These are phyloP conservation scores for Penicillium longicatenatum DNA, from an alignment of 495 filamentous ascomycete species.

Conservation along the genomic window DNA sequence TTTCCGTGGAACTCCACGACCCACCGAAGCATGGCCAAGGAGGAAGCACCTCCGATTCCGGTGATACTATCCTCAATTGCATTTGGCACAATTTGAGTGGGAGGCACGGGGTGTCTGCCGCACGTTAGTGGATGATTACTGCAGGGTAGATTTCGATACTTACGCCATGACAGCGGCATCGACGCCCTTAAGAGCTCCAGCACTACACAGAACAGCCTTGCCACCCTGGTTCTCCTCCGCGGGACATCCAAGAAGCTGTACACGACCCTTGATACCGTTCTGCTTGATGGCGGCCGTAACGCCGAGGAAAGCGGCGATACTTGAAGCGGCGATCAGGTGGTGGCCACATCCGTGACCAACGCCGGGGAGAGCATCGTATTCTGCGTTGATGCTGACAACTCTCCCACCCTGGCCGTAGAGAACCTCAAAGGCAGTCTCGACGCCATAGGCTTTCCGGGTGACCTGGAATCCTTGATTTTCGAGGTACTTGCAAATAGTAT, in stretches of 20 bases:
- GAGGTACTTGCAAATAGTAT: conserved; percentile 50
- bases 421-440: conserved; percentile 59
- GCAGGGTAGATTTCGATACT: conserved; percentile 26
- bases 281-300: conserved; percentile 42
- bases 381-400: conserved; percentile 57
- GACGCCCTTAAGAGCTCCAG: conserved; percentile 57
- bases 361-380: conserved; percentile 55
- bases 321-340: conserved; percentile 49
- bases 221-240: conserved; percentile 68
- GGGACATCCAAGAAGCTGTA: conserved; percentile 62
- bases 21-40: conserved; percentile 7
- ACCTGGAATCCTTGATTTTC: conserved; percentile 34
- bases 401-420: conserved; percentile 49
- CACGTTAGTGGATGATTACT: neutral
- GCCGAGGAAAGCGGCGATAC: conserved; percentile 48
- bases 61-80: neutral
- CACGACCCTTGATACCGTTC: conserved; percentile 48
- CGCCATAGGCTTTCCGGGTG: conserved; percentile 47
- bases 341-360: conserved; percentile 54
- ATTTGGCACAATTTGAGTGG: neutral
- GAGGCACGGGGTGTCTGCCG: neutral
- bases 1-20: conserved; percentile 17
- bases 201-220: conserved; percentile 60
- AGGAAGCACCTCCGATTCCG: neutral
- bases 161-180: conserved; percentile 41